phyloP scores from a whole-genome alignment of 2,329 filamentous ascomycete genomes.

The Aspergillus pseudotamarii region DNA sequence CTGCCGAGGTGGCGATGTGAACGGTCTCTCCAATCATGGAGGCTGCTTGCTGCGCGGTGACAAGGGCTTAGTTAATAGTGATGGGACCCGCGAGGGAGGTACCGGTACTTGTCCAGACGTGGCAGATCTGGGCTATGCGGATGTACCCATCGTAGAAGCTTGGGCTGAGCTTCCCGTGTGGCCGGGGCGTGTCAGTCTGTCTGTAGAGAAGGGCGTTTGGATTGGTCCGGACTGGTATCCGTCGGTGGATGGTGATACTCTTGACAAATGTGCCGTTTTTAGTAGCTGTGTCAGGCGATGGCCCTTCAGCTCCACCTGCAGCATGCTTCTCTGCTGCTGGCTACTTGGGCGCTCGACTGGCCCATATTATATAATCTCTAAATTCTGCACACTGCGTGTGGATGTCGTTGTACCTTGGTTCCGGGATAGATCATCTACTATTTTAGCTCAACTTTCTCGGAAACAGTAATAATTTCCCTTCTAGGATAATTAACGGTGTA shows the following conservation, averaged over 20 bases:
- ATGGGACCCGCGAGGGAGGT: conserved; percentile 1
- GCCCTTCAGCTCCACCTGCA: background rate
- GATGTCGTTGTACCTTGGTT: background rate
- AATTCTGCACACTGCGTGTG: background rate
- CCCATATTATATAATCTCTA: conserved; percentile 1
- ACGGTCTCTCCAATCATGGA: conserved; percentile 10
- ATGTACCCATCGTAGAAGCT: conserved; percentile 4
- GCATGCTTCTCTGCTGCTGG: background rate
- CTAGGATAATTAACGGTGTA: background rate
- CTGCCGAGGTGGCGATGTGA: conserved; percentile 10
- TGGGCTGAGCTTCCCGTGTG: background rate
- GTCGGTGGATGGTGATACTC: background rate
- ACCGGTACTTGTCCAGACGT: conserved; percentile 11
- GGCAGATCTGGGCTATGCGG: background rate
- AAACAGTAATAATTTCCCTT: background rate
- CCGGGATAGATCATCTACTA: background rate
- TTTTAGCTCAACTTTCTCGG: background rate
- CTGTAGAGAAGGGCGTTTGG: background rate
- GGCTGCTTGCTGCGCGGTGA: background rate
- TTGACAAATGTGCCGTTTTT: background rate
- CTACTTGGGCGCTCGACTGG: background rate
- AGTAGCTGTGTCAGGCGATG: background rate
- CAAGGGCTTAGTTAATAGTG: conserved; percentile 10
- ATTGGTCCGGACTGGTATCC: background rate
- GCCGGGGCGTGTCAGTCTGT: background rate